Evolutionary conservation across 805 yeast species (phyloP).

Genomic region (Schizosaccharomyces japonicus): DNA sequence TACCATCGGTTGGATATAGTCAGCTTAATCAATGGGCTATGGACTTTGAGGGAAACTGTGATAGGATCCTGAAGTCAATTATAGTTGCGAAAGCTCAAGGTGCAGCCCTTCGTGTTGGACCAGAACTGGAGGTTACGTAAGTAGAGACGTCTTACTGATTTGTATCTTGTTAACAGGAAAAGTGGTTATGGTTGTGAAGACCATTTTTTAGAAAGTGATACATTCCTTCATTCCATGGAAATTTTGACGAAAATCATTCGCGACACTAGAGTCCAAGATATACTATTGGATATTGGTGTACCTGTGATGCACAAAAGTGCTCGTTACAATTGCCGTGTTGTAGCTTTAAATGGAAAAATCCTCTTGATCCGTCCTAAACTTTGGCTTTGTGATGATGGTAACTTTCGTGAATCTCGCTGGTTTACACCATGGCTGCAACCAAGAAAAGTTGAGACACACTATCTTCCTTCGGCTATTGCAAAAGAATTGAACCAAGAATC

Average conservation of each 20-base stretch:
- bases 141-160: slow-evolving; percentile 8
- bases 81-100: slow-evolving; percentile 46
- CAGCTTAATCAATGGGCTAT: slow-evolving; percentile 96
- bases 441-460: slow-evolving; percentile 44
- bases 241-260: slow-evolving; percentile 56
- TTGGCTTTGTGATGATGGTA: slow-evolving; percentile 90
- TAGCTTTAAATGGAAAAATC: slow-evolving; percentile 58
- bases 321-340: slow-evolving; percentile 72
- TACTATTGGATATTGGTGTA: slow-evolving; percentile 79
- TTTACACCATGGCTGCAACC: slow-evolving; percentile 86
- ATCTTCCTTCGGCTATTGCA: slow-evolving; percentile 48
- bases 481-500: slow-evolving; percentile 38
- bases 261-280: slow-evolving; percentile 45
- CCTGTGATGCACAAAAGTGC: slow-evolving; percentile 74
- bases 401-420: slow-evolving; percentile 90
- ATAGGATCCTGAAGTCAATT: slow-evolving; percentile 67
- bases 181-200: slow-evolving; percentile 48
- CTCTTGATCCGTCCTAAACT: slow-evolving; percentile 76
- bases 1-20: slow-evolving; percentile 8
- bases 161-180: neutral
- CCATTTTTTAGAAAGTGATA: slow-evolving; percentile 77
- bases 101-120: slow-evolving; percentile 79
- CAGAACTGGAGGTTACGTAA: slow-evolving; percentile 81
- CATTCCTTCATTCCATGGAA: slow-evolving; percentile 83
- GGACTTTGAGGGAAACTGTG: slow-evolving; percentile 91